Conservation (phyloP, 2,329 filamentous ascomycete genomes). For the Chrysoporthe puriensis region DNA sequence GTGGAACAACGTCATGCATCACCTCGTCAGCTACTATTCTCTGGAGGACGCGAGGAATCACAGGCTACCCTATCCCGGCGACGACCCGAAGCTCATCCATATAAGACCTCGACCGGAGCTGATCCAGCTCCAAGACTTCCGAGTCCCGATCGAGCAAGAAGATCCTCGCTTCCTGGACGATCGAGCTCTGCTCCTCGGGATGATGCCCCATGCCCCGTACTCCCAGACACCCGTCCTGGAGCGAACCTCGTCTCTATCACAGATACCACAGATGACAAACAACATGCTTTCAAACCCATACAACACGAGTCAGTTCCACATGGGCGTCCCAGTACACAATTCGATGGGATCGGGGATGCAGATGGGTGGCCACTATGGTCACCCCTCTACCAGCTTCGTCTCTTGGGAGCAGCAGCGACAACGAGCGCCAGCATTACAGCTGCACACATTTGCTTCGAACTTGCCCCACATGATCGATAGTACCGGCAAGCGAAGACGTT, state of each 20-base stretch:
- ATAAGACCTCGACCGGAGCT: conserved; percentile 62
- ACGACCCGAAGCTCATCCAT: conserved; percentile 52
- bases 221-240: conserved; percentile 16
- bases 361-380: conserved; percentile 17
- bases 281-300: conserved; percentile 23
- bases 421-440: conserved; percentile 18
- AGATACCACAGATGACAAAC: conserved; percentile 24
- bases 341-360: conserved; percentile 13
- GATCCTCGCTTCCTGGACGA: conserved; percentile 41
- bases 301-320: conserved; percentile 18
- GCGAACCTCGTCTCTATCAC: conserved; percentile 21
- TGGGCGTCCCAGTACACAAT: conserved; percentile 20
- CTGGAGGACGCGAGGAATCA: conserved; percentile 74
- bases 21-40: conserved; percentile 87
- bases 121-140: conserved; percentile 67
- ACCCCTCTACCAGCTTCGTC: conserved; percentile 13
- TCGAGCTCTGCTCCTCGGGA: conserved; percentile 22
- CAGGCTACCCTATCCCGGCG: conserved; percentile 61
- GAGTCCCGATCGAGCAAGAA: conserved; percentile 65
- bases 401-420: conserved; percentile 21
- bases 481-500: conserved; percentile 23
- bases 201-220: conserved; percentile 15
- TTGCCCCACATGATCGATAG: conserved; percentile 19
- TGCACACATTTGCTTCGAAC: conserved; percentile 12
- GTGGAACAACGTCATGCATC: conserved; percentile 75